A percentile compares a stretch with the other conserved stretches of the same genome.
Conservation (phyloP, 371 early-diverging fungal species). For the Zopfochytrium polystomum region DNA sequence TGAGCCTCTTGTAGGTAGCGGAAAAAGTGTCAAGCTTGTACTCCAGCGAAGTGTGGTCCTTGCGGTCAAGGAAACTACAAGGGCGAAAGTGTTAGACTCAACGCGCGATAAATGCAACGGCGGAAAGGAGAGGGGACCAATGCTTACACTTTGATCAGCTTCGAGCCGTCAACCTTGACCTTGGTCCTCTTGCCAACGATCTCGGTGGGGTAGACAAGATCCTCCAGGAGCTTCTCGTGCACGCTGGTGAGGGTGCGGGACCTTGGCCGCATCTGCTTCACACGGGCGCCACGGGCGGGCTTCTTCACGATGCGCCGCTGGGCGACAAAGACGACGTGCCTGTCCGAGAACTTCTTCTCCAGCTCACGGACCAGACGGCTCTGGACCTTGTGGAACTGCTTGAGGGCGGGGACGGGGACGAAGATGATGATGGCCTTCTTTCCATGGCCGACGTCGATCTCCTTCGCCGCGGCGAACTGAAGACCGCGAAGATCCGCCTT, state of each 20-base stretch:
- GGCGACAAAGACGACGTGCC: constrained; percentile 93
- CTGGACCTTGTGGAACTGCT: constrained; percentile 93
- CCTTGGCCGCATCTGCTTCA: constrained; percentile 89
- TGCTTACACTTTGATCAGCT: constrained; percentile 91
- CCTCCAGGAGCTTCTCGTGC: constrained; percentile 93
- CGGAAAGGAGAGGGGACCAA: constrained; percentile 34
- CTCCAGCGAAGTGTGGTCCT: constrained; percentile 93
- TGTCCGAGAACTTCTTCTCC: constrained; percentile 99
- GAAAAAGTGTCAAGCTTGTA: constrained; percentile 97
- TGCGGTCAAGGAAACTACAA: constrained; percentile 92
- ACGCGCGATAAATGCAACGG: no score
- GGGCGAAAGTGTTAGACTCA: constrained; percentile 32
- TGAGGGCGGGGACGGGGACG: constrained; percentile 90
- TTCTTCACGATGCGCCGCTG: constrained; percentile 93
- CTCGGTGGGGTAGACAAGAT: constrained; percentile 96
- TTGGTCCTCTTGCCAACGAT: constrained; percentile 96
- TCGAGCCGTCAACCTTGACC: constrained; percentile 91
- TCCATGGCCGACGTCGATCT: constrained; percentile 90
- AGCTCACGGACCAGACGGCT: constrained; percentile 93
- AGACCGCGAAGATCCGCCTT: constrained; percentile 92
- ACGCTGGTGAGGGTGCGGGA: constrained; percentile 94
- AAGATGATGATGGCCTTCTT: constrained; percentile 95
- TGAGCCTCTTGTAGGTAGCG: constrained; percentile 90
- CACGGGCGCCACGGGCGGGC: constrained; percentile 82
- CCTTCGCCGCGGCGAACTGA: constrained; percentile 92